Base-by-base conservation (phyloP, 2,329 filamentous ascomycete species). In the Albifimbria verrucaria region DNA sequence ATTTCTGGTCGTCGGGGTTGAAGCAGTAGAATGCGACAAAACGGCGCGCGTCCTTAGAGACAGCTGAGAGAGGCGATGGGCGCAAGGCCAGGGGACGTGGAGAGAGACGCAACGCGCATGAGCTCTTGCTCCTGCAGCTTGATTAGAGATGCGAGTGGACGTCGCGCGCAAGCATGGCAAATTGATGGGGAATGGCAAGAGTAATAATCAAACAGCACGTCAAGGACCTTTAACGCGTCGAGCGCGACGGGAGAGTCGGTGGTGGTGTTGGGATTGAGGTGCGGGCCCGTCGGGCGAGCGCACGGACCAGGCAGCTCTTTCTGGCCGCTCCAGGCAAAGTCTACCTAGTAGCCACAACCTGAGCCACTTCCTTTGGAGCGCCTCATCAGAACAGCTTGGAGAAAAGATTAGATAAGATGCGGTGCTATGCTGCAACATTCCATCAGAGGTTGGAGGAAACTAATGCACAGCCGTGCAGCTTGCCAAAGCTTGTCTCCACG, bases 11-110 rank as follows among this genome's bases (percentile, higher is more conserved):
- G 49, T 58, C 52, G 48, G 54, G 50, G 32, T 41, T 51, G 55
- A 51, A 55, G 53, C 48, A 51, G 59, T n/a, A 39, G 51, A 58
- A 57, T 59, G 57, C 59, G 59, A 58, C 57, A 39, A 48, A 48
- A 45, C 45, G 32, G 28, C 21, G 11, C 50, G 49, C 55, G 60
- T 60, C 59, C 62, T 64, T 59, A 58, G 59, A 54, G 56, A 51
- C 55, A 49, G 57, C 50, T 58, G 60, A 55, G 62, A 52, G 55
- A 45, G 52, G 47, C 49, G 53, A 57, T 56, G 55, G 49, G 59
- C 53, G 25, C 43, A 46, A 22, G 43, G 43, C 12, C 43, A n/a
- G 17, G 21, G 22, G 6, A 2, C 3, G 18, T 24, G 15, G 43
- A 23, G 22, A 22, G 20, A 46, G 18, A 39, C 32, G 12, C 18